Conservation (phyloP, 257 asterid genomes). For the Penstemon newberryi region DNA sequence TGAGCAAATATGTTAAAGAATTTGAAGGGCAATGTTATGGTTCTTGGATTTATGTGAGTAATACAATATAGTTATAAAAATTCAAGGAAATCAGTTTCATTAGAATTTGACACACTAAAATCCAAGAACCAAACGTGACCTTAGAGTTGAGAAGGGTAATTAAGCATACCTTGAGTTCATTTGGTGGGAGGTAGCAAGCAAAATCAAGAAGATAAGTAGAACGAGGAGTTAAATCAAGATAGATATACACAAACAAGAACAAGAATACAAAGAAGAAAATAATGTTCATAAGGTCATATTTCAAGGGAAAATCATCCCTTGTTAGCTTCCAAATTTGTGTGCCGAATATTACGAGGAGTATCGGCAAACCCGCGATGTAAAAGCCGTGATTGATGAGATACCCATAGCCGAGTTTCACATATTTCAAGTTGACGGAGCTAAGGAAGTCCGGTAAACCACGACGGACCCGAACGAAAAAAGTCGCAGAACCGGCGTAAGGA, state of each 20-base stretch:
- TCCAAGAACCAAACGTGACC: too few species aligned
- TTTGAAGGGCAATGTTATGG: background rate
- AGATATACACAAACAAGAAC: conserved; percentile 34
- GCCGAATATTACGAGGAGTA: conserved; percentile 35
- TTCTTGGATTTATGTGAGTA: too few species aligned
- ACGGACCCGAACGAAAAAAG: conserved; percentile 45
- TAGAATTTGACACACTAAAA: too few species aligned
- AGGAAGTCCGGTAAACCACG: conserved; percentile 65
- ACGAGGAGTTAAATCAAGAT: conserved; percentile 46
- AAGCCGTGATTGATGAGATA: conserved; percentile 48
- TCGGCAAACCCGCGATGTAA: conserved; percentile 37
- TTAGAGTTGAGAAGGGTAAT: background rate
- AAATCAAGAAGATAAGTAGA: conserved; percentile 58
- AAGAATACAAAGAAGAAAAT: conserved; percentile 41
- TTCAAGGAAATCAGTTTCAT: too few species aligned
- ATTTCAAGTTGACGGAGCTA: conserved; percentile 53
- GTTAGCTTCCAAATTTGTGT: conserved; percentile 38
- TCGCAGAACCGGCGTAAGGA: conserved; percentile 53
- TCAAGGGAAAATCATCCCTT: conserved; percentile 35
- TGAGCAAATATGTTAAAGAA: background rate
- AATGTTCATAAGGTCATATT: conserved; percentile 31
- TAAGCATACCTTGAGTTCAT: conserved; percentile 52
- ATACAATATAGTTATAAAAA: too few species aligned
- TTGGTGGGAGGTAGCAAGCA: conserved; percentile 59
- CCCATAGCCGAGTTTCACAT: conserved; percentile 61